A percentile compares a stretch with the other conserved stretches of the same genome.
phyloP scores from a whole-genome alignment of 768 basidiomycete species.

The Boletellus emodensis region DNA sequence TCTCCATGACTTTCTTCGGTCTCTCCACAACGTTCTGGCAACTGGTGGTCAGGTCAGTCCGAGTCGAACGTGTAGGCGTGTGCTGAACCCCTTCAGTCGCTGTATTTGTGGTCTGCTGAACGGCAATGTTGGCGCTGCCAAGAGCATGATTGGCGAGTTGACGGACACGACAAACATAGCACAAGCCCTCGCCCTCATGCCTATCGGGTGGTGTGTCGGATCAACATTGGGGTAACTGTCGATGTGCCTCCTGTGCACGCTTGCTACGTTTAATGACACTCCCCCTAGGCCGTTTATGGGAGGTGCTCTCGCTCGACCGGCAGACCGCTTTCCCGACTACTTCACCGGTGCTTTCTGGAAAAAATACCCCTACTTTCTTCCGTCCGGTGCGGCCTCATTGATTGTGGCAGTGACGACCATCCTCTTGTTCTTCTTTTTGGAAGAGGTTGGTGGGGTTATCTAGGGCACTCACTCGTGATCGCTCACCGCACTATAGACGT shows the following conservation, averaged over 20 bases:
- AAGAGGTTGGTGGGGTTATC: slow-evolving; percentile 40
- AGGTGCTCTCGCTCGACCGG: slow-evolving; percentile 50
- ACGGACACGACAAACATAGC: slow-evolving; percentile 43
- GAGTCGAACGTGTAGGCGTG: too few species aligned
- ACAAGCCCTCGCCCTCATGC: slow-evolving; percentile 26
- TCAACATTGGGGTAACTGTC: slow-evolving; percentile 33
- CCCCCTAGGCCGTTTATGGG: slow-evolving; percentile 39
- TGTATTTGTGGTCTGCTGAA: slow-evolving; percentile 31
- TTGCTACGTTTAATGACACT: not conserved
- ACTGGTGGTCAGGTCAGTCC: slow-evolving; percentile 40
- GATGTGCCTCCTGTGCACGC: not conserved
- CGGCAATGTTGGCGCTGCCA: slow-evolving; percentile 42
- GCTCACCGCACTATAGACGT: slow-evolving; percentile 11
- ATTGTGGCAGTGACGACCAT: slow-evolving; percentile 44
- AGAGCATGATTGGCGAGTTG: slow-evolving; percentile 63
- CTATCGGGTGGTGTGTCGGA: slow-evolving; percentile 28
- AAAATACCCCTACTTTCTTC: slow-evolving; percentile 58
- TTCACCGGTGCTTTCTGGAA: slow-evolving; percentile 48
- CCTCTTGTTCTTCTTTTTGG: slow-evolving; percentile 43
- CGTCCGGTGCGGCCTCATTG: slow-evolving; percentile 57
- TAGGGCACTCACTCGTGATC: not conserved
- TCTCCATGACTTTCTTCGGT: slow-evolving; percentile 71
- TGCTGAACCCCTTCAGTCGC: slow-evolving; percentile 16
- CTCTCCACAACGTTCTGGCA: slow-evolving; percentile 65
- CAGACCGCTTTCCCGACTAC: slow-evolving; percentile 45